phyloP scores from a whole-genome alignment of 176 grass and related monocot genomes.

The Juncus inflexus region DNA sequence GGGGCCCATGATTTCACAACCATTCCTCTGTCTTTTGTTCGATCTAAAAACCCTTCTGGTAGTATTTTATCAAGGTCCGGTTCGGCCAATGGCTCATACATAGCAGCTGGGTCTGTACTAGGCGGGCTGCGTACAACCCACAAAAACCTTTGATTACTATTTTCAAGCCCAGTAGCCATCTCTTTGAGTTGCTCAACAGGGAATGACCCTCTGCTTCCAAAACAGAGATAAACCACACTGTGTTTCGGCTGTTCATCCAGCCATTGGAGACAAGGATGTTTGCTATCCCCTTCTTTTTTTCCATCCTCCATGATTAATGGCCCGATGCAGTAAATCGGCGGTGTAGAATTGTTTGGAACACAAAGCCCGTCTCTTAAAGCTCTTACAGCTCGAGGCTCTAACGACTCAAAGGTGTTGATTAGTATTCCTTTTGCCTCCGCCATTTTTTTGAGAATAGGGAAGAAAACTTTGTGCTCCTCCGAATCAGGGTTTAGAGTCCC shows the following conservation, averaged over 20 bases:
- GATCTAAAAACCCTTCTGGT: slow-evolving; percentile 32
- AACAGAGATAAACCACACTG: slow-evolving; percentile 43
- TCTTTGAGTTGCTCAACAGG: slow-evolving; percentile 28
- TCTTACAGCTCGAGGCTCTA: slow-evolving; percentile 21
- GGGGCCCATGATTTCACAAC: slow-evolving; percentile 37
- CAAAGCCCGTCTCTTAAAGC: slow-evolving; percentile 7
- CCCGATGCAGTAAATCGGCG: slow-evolving; percentile 32
- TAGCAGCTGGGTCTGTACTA: background rate
- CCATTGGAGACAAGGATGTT: slow-evolving; percentile 36
- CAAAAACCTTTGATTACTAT: slow-evolving; percentile 34
- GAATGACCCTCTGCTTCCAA: slow-evolving; percentile 15
- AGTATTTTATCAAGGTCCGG: slow-evolving; percentile 17
- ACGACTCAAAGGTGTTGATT: slow-evolving; percentile 33
- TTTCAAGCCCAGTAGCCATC: slow-evolving; percentile 41
- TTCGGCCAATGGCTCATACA: background rate
- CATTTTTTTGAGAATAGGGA: background rate
- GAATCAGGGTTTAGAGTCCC: background rate
- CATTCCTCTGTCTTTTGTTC: slow-evolving; percentile 20
- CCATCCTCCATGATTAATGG: slow-evolving; percentile 24
- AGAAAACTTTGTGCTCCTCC: background rate
- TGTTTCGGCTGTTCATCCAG: slow-evolving; percentile 28
- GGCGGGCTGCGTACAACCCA: slow-evolving; percentile 35
- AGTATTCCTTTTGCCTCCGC: slow-evolving; percentile 18
- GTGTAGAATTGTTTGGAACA: background rate
- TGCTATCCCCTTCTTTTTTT: background rate